Percentiles rank a stretch among this genome's conserved stretches.
Conservation (phyloP, 768 basidiomycete genomes). For the Plicaturopsis crispa region DNA sequence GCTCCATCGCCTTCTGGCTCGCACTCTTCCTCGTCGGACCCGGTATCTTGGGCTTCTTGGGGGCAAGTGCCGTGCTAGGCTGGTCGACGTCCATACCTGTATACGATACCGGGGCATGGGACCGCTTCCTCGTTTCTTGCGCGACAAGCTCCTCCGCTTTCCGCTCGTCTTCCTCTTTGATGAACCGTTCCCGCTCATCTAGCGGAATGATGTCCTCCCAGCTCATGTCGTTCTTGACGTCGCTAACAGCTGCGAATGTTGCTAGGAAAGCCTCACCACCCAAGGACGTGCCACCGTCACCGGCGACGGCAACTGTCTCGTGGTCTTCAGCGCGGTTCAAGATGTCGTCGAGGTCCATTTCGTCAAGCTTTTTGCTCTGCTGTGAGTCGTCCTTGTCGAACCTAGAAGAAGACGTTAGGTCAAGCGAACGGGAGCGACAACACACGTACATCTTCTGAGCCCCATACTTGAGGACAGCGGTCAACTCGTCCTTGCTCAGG, state of each 20-base stretch:
- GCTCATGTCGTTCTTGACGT: constrained; percentile 96
- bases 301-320: constrained; percentile 80
- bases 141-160: constrained; percentile 65
- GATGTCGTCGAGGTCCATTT: constrained; percentile 99
- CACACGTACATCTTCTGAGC: constrained; percentile 86
- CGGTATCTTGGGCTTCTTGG: constrained; percentile 70
- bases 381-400: constrained; percentile 95
- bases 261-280: constrained; percentile 97
- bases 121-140: constrained; percentile 73
- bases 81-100: constrained; percentile 92
- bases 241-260: constrained; percentile 91
- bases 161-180: constrained; percentile 71
- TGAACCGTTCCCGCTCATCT: constrained; percentile 81
- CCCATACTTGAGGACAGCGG: constrained; percentile 96
- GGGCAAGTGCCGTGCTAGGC: constrained; percentile 46
- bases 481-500: constrained; percentile 92
- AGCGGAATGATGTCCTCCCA: constrained; percentile 99
- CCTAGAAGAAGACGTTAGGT: constrained; percentile 33
- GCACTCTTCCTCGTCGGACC: constrained; percentile 81
- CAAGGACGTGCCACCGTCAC: constrained; percentile 86
- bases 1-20: constrained; percentile 90
- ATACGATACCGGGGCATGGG: constrained; percentile 82
- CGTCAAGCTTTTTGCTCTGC: constrained; percentile 93
- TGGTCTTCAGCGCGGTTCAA: constrained; percentile 95
- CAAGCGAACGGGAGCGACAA: constrained; percentile 7